A percentile compares a stretch with the other conserved stretches of the same genome.
These are phyloP conservation scores for Aphanomyces invadans DNA, from an alignment of 352 stramenopile species.

Conservation along the genomic window DNA sequence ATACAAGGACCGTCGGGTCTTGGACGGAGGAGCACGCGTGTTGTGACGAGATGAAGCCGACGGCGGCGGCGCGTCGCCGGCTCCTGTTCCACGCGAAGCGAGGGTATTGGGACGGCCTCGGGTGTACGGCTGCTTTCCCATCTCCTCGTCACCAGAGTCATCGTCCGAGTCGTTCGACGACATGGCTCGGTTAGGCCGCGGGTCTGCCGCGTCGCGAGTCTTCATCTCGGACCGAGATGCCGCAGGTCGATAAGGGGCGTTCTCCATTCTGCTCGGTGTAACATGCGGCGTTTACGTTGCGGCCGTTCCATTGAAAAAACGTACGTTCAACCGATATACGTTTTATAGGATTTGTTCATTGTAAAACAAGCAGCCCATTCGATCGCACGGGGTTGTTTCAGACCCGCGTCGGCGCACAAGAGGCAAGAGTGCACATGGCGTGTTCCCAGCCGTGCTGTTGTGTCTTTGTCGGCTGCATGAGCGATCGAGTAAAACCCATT, in stretches of 20 bases:
- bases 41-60: neutral
- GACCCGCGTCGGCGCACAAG: no score
- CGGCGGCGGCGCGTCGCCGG: neutral
- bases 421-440: no score
- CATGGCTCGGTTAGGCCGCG: neutral
- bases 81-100: neutral
- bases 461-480: no score
- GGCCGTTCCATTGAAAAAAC: neutral
- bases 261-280: conserved; percentile 2
- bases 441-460: no score
- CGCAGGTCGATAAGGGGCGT: neutral
- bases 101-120: neutral
- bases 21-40: neutral
- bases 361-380: no score
- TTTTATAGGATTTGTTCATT: neutral
- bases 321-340: neutral
- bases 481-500: no score
- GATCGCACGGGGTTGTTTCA: no score
- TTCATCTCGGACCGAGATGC: neutral
- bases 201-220: neutral
- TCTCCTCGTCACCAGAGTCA: conserved; percentile 10
- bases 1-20: conserved; percentile 38
- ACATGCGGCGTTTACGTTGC: neutral
- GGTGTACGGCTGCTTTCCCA: neutral
- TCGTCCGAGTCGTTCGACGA: conserved; percentile 17